Evolutionary conservation across 2,329 filamentous ascomycete genomes (phyloP), one percentile per base, ranked within the genome.

Genomic region (Fusarium pseudograminearum): DNA sequence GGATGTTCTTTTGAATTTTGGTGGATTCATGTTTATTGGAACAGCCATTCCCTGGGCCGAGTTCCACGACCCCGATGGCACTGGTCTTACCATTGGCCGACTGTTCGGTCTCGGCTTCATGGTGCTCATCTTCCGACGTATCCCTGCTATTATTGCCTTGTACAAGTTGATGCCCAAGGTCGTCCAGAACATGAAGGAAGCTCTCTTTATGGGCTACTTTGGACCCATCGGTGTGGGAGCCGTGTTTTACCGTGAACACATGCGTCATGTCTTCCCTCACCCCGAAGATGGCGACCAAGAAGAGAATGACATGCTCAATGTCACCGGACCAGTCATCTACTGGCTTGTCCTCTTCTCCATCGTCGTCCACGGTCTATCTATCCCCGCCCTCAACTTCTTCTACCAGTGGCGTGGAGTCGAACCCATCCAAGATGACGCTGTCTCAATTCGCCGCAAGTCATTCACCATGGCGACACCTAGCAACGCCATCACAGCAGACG

Each of bases 171-270:
- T 89, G 84, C 85, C 86, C 0, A 77, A 78, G 3, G 80, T 84
- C 0, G 82, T 84, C 58, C 81, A 81, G n/a, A 78, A 82, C 70
- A 88, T 83, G 80, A 86, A 84, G 68, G 87, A 89, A 62, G 87
- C 86, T 1, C 71, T 89, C 0, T 89, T 89, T 61, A 86, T 89
- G 85, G 87, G 87, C 0, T 88, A 89, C 62, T 94, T 94, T 71
- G 92, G 91, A 0, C 92, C 92, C 0, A 93, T 94, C 47, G 92
- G 92, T 3, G 91, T 93, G 11, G 90, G 89, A 22, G 91, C 92
- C 1, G 85, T 93, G 26, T 94, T 93, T 77, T 94, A 94, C 77
- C 84, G 94, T 16, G 81, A 84, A 68, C 83, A 84, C 60, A 79
- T 81, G 3, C 76, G 77, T 10, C 77, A 83, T 14, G 71, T 85